Base-by-base conservation (phyloP, 2,329 filamentous ascomycete genomes). In the Diaporthe vexans region DNA sequence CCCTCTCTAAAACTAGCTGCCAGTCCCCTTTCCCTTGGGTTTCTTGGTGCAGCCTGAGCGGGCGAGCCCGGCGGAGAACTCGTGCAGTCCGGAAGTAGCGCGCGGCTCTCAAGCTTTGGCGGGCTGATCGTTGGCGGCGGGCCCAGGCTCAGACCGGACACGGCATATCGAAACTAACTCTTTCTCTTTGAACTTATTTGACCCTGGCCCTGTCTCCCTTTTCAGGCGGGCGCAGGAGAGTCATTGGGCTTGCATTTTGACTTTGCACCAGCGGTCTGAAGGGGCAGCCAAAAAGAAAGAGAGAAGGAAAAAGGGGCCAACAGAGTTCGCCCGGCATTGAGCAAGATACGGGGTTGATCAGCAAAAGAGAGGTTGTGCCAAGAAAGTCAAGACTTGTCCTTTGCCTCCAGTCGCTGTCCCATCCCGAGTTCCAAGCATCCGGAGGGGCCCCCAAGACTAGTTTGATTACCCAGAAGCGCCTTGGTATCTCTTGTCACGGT, bases 341-440 rank as follows among this genome's bases (percentile, higher is more conserved):
- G 61, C 61, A 67, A 67, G 43, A 67, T 52, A 37, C 61, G 29
- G 61, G 61, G 61, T 52, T 29, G 61, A 37, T 52, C 29, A 24
- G 46, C 61, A 37, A 37, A 37, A 46, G 21, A 65, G 46, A 52
- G 46, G 61, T 52, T 33, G 46, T 37, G 61, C 61, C 61, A 52
- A 67, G 61, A 67, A 52, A 67, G 61, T 52, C 61, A 67, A 67
- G 61, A 52, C 29, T 67, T 48, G 51, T 37, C 46, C 29, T 37
- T 51, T 37, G 21, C 61, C 43, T 52, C 29, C 8, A 67, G 17
- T 52, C 29, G 46, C 21, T 46, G 29, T 52, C 61, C 61, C 46
- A 52, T 65, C 35, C 35, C 43, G 43, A 51, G 29, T 51, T 26
- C 43, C 26, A 65, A 65, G 40, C 24, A n/a, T 11, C 43, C 35